phyloP scores from a whole-genome alignment of 768 basidiomycete genomes.

The Boletus coccyginus region DNA sequence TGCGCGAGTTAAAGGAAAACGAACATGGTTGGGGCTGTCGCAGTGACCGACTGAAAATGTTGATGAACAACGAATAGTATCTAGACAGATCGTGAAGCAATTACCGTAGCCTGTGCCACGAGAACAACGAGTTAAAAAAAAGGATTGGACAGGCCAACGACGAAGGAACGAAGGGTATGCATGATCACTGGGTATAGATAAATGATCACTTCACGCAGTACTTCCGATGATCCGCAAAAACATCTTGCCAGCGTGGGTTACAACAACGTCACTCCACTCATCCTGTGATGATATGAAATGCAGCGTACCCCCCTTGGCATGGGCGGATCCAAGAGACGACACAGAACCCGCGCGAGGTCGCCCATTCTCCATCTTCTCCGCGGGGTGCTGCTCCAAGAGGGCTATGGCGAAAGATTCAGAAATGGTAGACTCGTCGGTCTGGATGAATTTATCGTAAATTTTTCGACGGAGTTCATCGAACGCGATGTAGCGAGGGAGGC shows the following conservation, averaged over 20 bases:
- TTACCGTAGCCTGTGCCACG: constrained; percentile 2
- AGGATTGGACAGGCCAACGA: not conserved
- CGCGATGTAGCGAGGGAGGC: constrained; percentile 44
- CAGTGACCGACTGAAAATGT: not conserved
- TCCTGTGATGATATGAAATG: constrained; percentile 50
- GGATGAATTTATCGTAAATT: constrained; percentile 65
- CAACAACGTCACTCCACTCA: constrained; percentile 58
- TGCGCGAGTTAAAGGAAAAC: not conserved
- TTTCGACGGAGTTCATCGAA: constrained; percentile 54
- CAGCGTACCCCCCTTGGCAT: constrained; percentile 26
- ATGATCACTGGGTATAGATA: not conserved
- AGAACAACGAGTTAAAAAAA: constrained; percentile 7
- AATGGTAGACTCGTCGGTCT: constrained; percentile 55
- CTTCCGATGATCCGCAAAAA: constrained; percentile 49
- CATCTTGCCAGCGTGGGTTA: constrained; percentile 48
- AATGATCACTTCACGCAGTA: constrained; percentile 14
- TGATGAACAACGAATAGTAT: not conserved
- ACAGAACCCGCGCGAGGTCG: constrained; percentile 34
- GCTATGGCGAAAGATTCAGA: constrained; percentile 55
- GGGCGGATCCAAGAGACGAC: constrained; percentile 32
- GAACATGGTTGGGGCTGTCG: not conserved
- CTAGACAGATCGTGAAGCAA: not conserved
- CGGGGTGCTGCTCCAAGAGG: constrained; percentile 40
- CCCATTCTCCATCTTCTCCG: constrained; percentile 8
- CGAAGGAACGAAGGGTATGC: constrained; percentile 3